phyloP scores from a whole-genome alignment of 768 basidiomycete species.

The Lactifluus volemus region DNA sequence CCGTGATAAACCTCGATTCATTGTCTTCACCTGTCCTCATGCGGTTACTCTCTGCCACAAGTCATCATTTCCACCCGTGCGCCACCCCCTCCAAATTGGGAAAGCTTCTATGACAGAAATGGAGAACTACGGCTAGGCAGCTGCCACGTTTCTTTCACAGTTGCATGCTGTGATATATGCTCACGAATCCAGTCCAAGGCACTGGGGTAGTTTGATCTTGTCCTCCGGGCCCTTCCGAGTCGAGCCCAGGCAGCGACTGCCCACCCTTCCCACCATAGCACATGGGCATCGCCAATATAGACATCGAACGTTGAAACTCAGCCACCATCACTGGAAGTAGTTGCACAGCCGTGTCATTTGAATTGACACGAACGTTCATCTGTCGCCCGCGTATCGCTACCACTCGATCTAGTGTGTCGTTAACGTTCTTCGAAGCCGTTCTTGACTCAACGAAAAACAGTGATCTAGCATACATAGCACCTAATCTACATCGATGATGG shows the following conservation, averaged over 20 bases:
- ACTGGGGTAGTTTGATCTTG: neutral
- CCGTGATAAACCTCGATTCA: neutral
- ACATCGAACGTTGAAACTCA: no score
- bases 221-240: neutral
- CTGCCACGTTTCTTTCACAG: neutral
- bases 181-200: no score
- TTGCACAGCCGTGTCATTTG: neutral
- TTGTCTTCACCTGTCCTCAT: neutral
- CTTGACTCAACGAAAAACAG: neutral
- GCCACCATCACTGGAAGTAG: no score
- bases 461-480: constrained; percentile 3
- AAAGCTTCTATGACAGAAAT: neutral
- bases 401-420: neutral
- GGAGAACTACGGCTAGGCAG: neutral
- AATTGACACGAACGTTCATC: neutral
- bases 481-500: constrained; percentile 11
- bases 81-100: neutral
- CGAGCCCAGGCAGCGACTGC: no score
- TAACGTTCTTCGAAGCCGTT: neutral
- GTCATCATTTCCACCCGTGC: neutral
- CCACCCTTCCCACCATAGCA: no score
- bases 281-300: no score
- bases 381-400: neutral
- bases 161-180: no score
- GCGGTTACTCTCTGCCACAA: neutral